These are phyloP conservation scores for Gryganskiella cystojenkinii DNA, from an alignment of 192 early-diverging fungal genomes.

Conservation along the genomic window DNA sequence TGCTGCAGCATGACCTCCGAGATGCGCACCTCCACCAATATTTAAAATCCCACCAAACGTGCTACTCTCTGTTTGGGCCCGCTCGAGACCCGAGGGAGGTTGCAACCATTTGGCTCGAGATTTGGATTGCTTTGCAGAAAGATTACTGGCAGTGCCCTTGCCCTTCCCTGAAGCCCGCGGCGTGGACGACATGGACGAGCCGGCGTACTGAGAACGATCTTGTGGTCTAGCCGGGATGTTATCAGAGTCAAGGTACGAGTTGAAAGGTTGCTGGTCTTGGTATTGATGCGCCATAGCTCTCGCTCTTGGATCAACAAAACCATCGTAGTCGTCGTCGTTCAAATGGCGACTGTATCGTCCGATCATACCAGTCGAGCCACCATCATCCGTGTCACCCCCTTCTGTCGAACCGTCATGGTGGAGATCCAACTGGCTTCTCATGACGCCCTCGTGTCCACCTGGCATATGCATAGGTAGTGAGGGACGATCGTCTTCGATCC, in stretches of 20 bases:
- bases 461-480: conserved; percentile 13
- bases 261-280: not conserved
- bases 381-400: conserved; percentile 35
- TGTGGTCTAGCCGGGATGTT: no score
- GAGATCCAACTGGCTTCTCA: conserved; percentile 14
- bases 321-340: conserved; percentile 22
- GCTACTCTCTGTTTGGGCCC: conserved; percentile 27
- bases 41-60: conserved; percentile 1
- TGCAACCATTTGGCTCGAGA: conserved; percentile 18
- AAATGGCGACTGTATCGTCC: conserved; percentile 31
- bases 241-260: not conserved
- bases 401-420: conserved; percentile 5
- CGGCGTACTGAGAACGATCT: no score
- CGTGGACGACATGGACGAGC: not conserved
- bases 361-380: conserved; percentile 38
- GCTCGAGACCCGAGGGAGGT: conserved; percentile 5
- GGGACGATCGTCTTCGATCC: not conserved
- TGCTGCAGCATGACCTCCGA: not conserved
- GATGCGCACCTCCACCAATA: conserved; percentile 1
- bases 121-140: not conserved
- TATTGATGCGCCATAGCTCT: not conserved
- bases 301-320: conserved; percentile 15
- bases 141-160: conserved; percentile 2
- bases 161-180: conserved; percentile 5
- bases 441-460: not conserved